phyloP scores from a whole-genome alignment of 768 basidiomycete species.

The Leccinum variicolor region DNA sequence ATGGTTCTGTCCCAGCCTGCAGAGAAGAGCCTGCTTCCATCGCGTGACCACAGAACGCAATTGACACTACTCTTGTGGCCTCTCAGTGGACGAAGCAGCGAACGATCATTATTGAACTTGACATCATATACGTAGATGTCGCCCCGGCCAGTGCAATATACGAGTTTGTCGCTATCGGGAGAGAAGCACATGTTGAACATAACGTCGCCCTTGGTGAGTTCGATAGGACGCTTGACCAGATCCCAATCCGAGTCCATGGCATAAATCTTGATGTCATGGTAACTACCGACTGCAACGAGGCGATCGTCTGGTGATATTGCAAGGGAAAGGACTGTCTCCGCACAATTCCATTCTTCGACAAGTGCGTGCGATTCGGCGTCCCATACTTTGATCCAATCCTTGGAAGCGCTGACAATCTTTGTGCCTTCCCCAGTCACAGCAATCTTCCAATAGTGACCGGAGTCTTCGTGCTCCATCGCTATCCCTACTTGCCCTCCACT shows the following conservation, averaged over 20 bases:
- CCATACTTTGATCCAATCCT: background rate
- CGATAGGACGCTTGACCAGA: background rate
- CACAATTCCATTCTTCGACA: background rate
- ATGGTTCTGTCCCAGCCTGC: background rate
- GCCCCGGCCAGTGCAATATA: background rate
- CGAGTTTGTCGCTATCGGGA: background rate
- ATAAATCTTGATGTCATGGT: background rate
- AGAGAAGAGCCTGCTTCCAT: background rate
- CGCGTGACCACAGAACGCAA: background rate
- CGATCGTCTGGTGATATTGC: background rate
- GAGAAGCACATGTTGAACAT: background rate
- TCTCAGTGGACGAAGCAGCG: background rate
- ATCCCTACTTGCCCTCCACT: background rate
- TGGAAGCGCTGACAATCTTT: background rate
- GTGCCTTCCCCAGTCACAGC: background rate
- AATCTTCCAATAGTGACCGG: background rate
- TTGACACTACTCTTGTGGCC: too few species aligned
- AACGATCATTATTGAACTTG: background rate
- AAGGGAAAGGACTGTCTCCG: rapidly evolving
- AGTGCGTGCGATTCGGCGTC: background rate
- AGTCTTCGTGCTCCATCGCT: background rate
- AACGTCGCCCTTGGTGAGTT: too few species aligned
- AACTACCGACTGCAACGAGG: background rate
- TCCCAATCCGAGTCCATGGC: background rate
- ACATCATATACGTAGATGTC: background rate